Base-by-base conservation (phyloP, 352 stramenopile genomes). In the Phytophthora sojae region DNA sequence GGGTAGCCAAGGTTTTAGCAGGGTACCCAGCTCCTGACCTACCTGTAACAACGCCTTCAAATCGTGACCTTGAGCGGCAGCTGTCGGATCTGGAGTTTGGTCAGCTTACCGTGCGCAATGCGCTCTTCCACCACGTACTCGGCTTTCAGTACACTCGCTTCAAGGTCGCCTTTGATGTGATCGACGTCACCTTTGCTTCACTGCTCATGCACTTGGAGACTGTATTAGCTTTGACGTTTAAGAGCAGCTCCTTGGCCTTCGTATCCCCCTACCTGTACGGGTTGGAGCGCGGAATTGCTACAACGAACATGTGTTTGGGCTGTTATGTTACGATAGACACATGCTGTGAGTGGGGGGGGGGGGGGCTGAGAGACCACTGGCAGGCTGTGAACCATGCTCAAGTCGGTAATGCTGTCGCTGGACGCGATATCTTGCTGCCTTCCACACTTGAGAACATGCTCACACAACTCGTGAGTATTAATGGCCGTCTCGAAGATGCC, bases 1-100 rank as follows among this genome's bases (percentile, higher is more conserved):
- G 52, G 11, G 69, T 77, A 12, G 68, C 9, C 0, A 75, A 77
- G 29, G 57, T 72, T 2, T 39, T 75, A 8, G 67, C 39, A 15
- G 71, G 57, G 0, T 75, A 75, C 37, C 0, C 42, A 23, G 25
- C 30, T 35, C 30, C 30, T 6, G 30, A 71, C 55, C 55, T 68
- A 63, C 60, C 56, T 19, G 51, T 69, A 9, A 7, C 8, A 14
- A 59, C 66, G 3, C 59, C 66, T 1, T 50, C 52, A 14, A 47
- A 55, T 14, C n/a, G 57, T n/a, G 42, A 66, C 45, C 30, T 56
- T 15, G 7, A 63, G n/a, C 11, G 64, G 42, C 30, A 29, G 1
- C 32, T 61, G 11, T 57, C 57, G 0, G 30, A 12, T 35, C 6
- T 35, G 30, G 30, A 35, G 30, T 45, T n/a, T n/a, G 37, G 37